Evolutionary conservation across 1,284 basidiomycete genomes (phyloP).

Genomic region (Somion occarium): DNA sequence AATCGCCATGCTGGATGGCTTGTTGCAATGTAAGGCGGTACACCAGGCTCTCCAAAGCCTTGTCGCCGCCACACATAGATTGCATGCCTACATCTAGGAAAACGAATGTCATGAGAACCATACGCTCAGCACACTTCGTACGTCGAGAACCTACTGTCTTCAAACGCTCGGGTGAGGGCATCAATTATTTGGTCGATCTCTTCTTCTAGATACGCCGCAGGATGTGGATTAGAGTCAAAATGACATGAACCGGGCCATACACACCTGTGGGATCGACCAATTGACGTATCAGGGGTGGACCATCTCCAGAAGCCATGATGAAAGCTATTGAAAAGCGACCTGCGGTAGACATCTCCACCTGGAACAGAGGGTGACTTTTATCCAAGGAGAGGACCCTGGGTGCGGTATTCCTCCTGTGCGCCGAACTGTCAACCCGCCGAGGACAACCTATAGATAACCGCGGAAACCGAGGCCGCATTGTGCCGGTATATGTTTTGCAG

Average conservation of each 20-base stretch:
- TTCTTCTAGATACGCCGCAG: constrained; percentile 6
- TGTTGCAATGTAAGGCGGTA: constrained; percentile 18
- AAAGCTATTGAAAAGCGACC: constrained; percentile 6
- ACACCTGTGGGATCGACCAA: constrained; percentile 19
- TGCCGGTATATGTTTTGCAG: not conserved
- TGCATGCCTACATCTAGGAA: constrained; percentile 16
- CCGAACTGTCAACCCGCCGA: constrained; percentile 2
- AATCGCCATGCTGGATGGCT: constrained; percentile 17
- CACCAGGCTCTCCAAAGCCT: constrained; percentile 14
- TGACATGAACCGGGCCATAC: not conserved
- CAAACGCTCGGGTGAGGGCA: constrained; percentile 16
- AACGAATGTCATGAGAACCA: too few relatives aligned
- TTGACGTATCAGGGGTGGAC: constrained; percentile 11
- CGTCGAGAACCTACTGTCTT: constrained; percentile 16
- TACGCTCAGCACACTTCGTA: too few relatives aligned
- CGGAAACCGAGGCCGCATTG: constrained; percentile 12
- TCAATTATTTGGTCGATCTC: constrained; percentile 19
- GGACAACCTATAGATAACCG: constrained; percentile 5
- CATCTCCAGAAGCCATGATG: constrained; percentile 8
- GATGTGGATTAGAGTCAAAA: not conserved
- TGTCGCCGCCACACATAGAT: constrained; percentile 17
- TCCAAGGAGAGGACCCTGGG: not conserved
- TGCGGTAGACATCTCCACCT: not conserved
- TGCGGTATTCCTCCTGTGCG: not conserved
- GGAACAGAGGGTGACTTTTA: not conserved